Conservation (phyloP, 2,329 filamentous ascomycete genomes). For the Keithomyces neogunnii region DNA sequence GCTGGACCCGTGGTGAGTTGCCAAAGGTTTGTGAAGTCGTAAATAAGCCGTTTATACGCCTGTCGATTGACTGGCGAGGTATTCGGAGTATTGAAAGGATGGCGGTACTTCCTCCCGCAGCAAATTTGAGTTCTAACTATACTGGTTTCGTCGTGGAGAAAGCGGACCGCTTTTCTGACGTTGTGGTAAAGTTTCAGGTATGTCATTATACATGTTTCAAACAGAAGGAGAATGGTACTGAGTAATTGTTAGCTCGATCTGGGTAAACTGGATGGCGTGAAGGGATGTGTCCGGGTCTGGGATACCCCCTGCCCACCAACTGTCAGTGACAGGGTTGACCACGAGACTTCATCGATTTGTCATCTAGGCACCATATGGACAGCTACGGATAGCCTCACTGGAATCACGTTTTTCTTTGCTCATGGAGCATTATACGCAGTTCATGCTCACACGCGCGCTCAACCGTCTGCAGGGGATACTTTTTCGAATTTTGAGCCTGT, state of each 20-base stretch:
- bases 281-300: neutral
- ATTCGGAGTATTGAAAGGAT: neutral
- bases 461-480: neutral
- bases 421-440: neutral
- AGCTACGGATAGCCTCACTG: neutral
- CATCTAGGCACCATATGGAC: neutral
- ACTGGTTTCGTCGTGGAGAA: neutral
- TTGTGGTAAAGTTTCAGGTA: neutral
- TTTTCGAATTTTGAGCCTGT: neutral
- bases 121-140: neutral
- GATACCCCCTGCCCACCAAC: neutral
- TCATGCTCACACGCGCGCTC: neutral
- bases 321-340: neutral
- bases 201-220: neutral
- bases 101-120: neutral
- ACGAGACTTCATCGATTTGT: neutral
- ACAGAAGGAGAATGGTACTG: neutral
- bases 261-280: neutral
- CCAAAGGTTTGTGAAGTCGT: neutral
- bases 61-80: neutral
- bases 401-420: neutral
- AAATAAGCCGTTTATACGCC: neutral
- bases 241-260: neutral
- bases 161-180: neutral
- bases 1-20: neutral